phyloP scores from a whole-genome alignment of 805 yeast species.

The Torulaspora gathmanii region DNA sequence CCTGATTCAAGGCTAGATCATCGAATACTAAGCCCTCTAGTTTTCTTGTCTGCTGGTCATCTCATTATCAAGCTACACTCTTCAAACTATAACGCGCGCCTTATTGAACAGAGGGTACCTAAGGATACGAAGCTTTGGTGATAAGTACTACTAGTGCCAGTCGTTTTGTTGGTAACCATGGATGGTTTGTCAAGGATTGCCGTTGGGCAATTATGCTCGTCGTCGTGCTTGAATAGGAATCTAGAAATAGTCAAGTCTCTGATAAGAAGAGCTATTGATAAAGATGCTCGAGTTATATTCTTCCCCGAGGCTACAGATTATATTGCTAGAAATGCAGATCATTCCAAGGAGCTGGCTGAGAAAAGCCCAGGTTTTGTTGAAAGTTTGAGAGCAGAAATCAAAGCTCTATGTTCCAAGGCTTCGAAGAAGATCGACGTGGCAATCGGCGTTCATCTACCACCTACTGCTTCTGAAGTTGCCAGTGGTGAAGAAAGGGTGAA shows the following conservation, averaged over 20 bases:
- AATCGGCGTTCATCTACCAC: slow-evolving; percentile 87
- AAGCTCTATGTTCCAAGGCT: slow-evolving; percentile 32
- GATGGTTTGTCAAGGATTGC: slow-evolving; percentile 44
- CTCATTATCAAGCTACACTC: neutral
- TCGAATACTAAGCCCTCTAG: neutral
- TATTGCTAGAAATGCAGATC: slow-evolving; percentile 62
- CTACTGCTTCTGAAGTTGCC: slow-evolving; percentile 27
- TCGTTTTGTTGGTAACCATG: neutral
- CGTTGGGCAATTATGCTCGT: slow-evolving; percentile 81
- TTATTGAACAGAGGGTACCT: neutral
- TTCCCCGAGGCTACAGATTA: slow-evolving; percentile 95
- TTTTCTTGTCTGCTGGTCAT: neutral
- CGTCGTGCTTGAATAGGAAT: slow-evolving; percentile 56
- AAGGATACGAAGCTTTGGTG: neutral
- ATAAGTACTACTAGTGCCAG: neutral
- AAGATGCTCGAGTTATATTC: slow-evolving; percentile 65
- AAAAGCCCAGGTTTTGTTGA: slow-evolving; percentile 42
- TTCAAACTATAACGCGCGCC: neutral
- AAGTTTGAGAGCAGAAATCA: slow-evolving; percentile 45
- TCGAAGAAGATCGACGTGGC: slow-evolving; percentile 57
- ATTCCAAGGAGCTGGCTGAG: slow-evolving; percentile 58
- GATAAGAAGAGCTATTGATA: slow-evolving; percentile 56
- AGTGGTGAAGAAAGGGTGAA: slow-evolving; percentile 45
- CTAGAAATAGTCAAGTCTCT: slow-evolving; percentile 54
- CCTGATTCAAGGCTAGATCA: neutral